Evolutionary conservation across 2,329 filamentous ascomycete genomes (phyloP).

Genomic region (Penicillium sp.): DNA sequence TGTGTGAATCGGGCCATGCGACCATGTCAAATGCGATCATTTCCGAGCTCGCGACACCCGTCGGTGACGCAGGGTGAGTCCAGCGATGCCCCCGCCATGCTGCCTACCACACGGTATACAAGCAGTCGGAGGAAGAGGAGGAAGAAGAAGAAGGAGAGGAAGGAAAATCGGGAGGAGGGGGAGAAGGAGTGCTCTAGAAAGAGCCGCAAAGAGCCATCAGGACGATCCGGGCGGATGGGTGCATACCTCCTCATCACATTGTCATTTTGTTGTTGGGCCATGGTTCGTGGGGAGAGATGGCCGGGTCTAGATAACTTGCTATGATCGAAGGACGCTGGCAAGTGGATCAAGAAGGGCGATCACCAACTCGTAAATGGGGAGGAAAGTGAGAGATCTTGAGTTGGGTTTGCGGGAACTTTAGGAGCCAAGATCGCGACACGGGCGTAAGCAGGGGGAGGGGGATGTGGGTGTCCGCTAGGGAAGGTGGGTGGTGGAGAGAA

Average conservation of each 20-base stretch:
- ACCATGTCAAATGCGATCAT: not conserved
- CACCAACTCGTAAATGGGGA: not conserved
- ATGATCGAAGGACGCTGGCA: conserved; percentile 1
- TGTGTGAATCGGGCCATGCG: conserved; percentile 1
- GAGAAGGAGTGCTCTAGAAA: not conserved
- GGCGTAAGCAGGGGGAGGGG: conserved; percentile 10
- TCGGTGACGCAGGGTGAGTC: no score
- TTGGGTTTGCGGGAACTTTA: conserved; percentile 5
- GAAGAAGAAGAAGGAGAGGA: no score
- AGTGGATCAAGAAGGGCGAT: conserved; percentile 11
- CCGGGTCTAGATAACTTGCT: not conserved
- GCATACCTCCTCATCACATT: conserved; percentile 54
- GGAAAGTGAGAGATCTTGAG: conserved; percentile 3
- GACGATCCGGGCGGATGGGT: conserved; percentile 4
- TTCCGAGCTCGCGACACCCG: no score
- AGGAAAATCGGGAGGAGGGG: no score
- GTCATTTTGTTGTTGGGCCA: conserved; percentile 37
- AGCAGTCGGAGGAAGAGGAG: no score
- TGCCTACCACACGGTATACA: no score
- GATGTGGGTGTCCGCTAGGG: no score
- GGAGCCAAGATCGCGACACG: conserved; percentile 13
- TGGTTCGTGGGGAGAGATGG: conserved; percentile 15
- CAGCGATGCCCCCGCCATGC: no score
- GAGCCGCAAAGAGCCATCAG: conserved; percentile 5
- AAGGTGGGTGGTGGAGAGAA: no score